Evolutionary conservation across 2,329 filamentous ascomycete genomes (phyloP).

Genomic region (Fusarium buxicola): DNA sequence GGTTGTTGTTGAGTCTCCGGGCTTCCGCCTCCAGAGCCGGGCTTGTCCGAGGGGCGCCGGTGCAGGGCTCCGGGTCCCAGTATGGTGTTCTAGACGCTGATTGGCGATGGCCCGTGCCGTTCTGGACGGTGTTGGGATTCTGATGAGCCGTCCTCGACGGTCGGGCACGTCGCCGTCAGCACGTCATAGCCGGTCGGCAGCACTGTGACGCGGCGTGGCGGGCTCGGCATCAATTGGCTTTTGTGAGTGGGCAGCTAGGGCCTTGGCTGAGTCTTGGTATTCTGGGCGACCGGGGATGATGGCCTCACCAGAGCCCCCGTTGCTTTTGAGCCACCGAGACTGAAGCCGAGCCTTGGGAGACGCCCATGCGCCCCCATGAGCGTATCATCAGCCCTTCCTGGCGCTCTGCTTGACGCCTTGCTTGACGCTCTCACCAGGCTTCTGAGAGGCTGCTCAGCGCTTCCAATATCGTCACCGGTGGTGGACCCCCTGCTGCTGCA

Average conservation of each 20-base stretch:
- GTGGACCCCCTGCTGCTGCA: conserved; percentile 26
- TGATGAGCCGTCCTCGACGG: conserved; percentile 24
- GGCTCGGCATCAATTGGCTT: conserved; percentile 39
- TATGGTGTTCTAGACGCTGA: conserved; percentile 13
- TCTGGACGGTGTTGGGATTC: conserved; percentile 26
- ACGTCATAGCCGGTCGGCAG: conserved; percentile 40
- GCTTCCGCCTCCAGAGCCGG: conserved; percentile 28
- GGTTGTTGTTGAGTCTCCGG: conserved; percentile 38
- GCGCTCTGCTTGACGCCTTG: conserved; percentile 29
- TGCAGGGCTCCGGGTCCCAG: conserved; percentile 20
- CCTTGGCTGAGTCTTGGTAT: conserved; percentile 37
- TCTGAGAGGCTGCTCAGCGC: conserved; percentile 24
- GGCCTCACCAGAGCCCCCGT: conserved; percentile 22
- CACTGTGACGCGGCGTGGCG: conserved; percentile 46
- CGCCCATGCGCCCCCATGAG: conserved; percentile 22
- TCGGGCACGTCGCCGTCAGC: conserved; percentile 27
- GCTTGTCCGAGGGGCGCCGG: conserved; percentile 28
- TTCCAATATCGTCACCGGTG: conserved; percentile 30
- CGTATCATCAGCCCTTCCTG: conserved; percentile 27
- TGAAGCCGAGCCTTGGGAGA: conserved; percentile 37
- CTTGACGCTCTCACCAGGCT: conserved; percentile 19
- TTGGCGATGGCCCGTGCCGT: conserved; percentile 30
- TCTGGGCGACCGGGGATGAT: conserved; percentile 35
- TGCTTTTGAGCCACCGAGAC: conserved; percentile 29
- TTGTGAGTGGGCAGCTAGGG: conserved; percentile 27